Evolutionary conservation across 2,329 filamentous ascomycete genomes (phyloP), one percentile per base, ranked within the genome.

Genomic region (Diplodia intermedia): DNA sequence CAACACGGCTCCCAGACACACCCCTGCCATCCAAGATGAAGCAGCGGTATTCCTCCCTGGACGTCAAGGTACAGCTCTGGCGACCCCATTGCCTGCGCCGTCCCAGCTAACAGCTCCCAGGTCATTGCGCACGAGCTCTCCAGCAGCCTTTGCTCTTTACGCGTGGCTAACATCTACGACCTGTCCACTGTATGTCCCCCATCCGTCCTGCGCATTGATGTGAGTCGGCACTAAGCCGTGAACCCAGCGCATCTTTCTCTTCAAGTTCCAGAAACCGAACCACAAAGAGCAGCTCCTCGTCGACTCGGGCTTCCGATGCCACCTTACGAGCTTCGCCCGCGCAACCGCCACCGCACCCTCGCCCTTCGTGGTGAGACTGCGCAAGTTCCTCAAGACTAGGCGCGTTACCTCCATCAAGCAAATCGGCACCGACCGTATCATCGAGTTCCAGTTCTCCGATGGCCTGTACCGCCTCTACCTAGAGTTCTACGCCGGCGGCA

Each of bases 401-500:
- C 85, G 94, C 68, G 87, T 97, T 68, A 97, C 94, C 0, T 85
- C 87, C 0, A 88, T 99, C 11, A 82, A 85, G 1, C 95, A 99
- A 79, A 87, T 99, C 62, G 95, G 95, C 60, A 97, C 94, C 2
- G 95, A 99, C 78, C 88, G 95, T 65, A 91, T 99, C 70, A 90
- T 99, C 65, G 93, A 98, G 77, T 89, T 99, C 66, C 87, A 91
- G 74, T 97, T 99, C 77, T 96, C 92, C 73, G 93, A 98, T 82
- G 95, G 95, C 12, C 86, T 90, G 72, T 97, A 96, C 77, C 86
- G 90, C 52, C 79, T 99, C 26, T 97, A 93, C 77, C 83, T 99
- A 33, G 95, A 99, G 80, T 99, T 99, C 82, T 99, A 97, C 77
- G 94, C 95, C 1, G 91, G 92, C 65, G 95, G 95, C 55, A 99